Evolutionary conservation across 2,329 filamentous ascomycete species (phyloP), one percentile per base, ranked within the genome.

Genomic region (Fusarium sp.): DNA sequence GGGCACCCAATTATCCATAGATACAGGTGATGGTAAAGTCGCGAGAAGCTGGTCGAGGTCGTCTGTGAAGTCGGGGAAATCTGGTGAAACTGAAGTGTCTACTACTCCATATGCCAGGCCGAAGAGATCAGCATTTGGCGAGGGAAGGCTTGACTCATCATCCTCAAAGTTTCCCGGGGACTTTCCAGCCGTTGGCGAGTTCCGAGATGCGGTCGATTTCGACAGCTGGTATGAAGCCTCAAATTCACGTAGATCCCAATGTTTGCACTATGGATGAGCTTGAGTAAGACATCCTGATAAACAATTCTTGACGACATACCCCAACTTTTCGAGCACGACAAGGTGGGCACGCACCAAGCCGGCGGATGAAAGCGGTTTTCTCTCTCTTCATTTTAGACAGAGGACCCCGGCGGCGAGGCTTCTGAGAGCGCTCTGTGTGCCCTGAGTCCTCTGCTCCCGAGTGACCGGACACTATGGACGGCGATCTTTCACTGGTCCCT

Each of bases 221-320:
- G 37, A 56, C 41, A 15, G 18, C 39, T 10, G 57, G 43, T 54
- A 65, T 15, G 41, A 50, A 34, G 51, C n/a, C 44, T 66, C 60
- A 34, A 64, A 66, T 46, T 64, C 64, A 10, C 41, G 15, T 3
- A 64, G 46, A 37, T 66, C 60, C 64, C 64, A 66, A 53, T 65
- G 50, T 15, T 46, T 65, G 43, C 54, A 56, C 48, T 62, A 28
- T 52, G 43, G 16, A 28, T 30, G 12, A 57, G n/a, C 9, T 46
- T 43, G 48, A 52, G 55, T 23, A 18, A 27, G 37, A 16, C 28
- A 11, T 15, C 13, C 31, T 37, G 15, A 52, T 23, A 11, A 48
- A 39, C n/a, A n/a, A 16, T 3, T n/a, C 7, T 15, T 12, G 28
- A 39, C n/a, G 8, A 63, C 59, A 36, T 51, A 59, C 59, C 47